Percentiles rank a stretch among this genome's conserved stretches.
These are phyloP conservation scores for Penicillium sp. DNA, from an alignment of 2,329 filamentous ascomycete species.

Conservation along the genomic window DNA sequence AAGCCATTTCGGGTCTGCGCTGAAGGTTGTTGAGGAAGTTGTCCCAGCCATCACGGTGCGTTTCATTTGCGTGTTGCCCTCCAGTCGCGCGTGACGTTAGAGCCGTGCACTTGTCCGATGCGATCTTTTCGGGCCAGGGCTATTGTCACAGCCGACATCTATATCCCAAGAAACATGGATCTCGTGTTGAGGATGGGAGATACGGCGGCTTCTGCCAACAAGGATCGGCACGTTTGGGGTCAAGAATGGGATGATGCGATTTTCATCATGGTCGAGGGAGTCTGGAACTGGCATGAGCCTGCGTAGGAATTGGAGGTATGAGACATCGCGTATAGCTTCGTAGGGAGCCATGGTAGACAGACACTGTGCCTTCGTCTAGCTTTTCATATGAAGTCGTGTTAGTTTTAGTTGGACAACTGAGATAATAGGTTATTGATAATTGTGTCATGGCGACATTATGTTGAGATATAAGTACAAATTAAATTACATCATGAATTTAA, in stretches of 20 bases:
- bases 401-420: no score
- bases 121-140: no score
- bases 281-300: conserved; percentile 23
- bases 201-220: conserved; percentile 19
- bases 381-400: neutral
- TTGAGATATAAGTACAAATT: neutral
- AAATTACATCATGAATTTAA: conserved; percentile 10
- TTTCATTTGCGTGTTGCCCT: conserved; percentile 7
- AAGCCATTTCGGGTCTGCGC: conserved; percentile 24
- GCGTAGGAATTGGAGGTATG: conserved; percentile 24
- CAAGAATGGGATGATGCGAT: conserved; percentile 15
- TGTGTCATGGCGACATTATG: conserved; percentile 5
- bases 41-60: conserved; percentile 27
- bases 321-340: neutral
- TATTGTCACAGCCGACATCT: neutral
- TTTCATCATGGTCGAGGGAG: conserved; percentile 9
- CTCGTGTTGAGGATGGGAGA: conserved; percentile 17
- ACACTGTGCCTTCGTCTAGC: neutral
- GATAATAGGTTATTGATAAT: neutral
- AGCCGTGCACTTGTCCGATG: neutral
- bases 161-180: conserved; percentile 26
- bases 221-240: conserved; percentile 17
- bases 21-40: conserved; percentile 19
- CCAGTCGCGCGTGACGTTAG: neutral
- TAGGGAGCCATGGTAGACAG: conserved; percentile 22